phyloP scores from a whole-genome alignment of 2,329 filamentous ascomycete species.

The Xylaria sp. region DNA sequence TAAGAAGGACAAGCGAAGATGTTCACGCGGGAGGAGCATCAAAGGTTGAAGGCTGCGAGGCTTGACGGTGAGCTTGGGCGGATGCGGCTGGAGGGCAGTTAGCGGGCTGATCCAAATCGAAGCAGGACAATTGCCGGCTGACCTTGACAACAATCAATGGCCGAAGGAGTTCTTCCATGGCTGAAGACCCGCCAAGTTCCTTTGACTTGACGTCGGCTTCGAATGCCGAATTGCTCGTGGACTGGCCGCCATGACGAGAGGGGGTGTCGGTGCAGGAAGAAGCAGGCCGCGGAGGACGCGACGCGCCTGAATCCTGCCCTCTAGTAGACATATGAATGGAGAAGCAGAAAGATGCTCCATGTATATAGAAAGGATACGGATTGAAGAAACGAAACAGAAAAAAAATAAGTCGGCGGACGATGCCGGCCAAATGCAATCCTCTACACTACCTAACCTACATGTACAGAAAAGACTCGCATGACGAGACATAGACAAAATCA shows the following conservation, averaged over 20 bases:
- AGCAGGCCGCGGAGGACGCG: constrained; percentile 58
- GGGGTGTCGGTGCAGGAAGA: constrained; percentile 55
- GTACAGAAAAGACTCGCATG: background rate
- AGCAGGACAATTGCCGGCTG: constrained; percentile 31
- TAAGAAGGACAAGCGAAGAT: constrained; percentile 69
- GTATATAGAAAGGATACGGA: constrained; percentile 36
- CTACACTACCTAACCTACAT: background rate
- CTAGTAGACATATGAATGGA: constrained; percentile 48
- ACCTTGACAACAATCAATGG: constrained; percentile 66
- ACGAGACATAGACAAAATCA: background rate
- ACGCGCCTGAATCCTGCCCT: constrained; percentile 58
- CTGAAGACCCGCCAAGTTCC: constrained; percentile 51
- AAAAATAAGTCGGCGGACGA: constrained; percentile 9
- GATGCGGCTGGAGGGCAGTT: constrained; percentile 61
- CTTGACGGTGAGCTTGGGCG: constrained; percentile 62
- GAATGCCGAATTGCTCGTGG: constrained; percentile 10
- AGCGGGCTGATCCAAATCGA: constrained; percentile 17
- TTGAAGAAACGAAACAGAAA: constrained; percentile 23
- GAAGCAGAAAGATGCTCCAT: constrained; percentile 46
- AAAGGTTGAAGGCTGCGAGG: constrained; percentile 68
- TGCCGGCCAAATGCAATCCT: background rate
- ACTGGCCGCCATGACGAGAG: constrained; percentile 51
- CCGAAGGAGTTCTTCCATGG: constrained; percentile 65
- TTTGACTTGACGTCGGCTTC: constrained; percentile 52
- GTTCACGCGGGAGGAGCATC: constrained; percentile 70